Conservation (phyloP, 441 rosid genomes). For the Dalechampia spathulata region DNA sequence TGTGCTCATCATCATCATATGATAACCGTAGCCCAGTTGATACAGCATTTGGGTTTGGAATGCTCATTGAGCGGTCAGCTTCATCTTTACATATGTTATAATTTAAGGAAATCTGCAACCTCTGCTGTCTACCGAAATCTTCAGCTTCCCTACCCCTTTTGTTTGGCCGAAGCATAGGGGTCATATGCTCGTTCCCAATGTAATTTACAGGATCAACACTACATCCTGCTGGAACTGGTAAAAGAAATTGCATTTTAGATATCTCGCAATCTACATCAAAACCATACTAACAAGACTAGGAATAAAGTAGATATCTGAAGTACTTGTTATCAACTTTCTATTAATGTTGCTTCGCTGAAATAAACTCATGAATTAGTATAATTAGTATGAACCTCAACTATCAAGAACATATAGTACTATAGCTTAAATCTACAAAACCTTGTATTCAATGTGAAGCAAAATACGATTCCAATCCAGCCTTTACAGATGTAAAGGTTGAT, state of each 20-base stretch:
- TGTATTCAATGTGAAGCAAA: neutral
- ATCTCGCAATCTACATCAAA: conserved; percentile 2
- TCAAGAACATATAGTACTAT: neutral
- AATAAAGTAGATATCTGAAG: neutral
- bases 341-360: neutral
- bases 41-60: conserved; percentile 45
- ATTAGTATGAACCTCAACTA: neutral
- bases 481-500: neutral
- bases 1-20: conserved; percentile 66
- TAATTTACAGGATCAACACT: conserved; percentile 51
- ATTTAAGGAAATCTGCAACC: conserved; percentile 57
- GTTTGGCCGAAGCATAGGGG: conserved; percentile 39
- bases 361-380: neutral
- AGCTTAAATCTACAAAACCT: neutral
- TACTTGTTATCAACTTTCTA: no score
- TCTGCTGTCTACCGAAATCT: conserved; percentile 47
- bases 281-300: neutral
- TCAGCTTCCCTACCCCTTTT: conserved; percentile 52
- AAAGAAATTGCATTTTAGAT: conserved; percentile 1
- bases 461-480: neutral
- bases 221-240: conserved; percentile 54
- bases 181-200: conserved; percentile 43
- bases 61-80: conserved; percentile 39
- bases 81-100: conserved; percentile 44
- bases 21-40: conserved; percentile 80